These are phyloP conservation scores for Hypoxylon sp. DNA, from an alignment of 2,329 filamentous ascomycete genomes.

Conservation along the genomic window DNA sequence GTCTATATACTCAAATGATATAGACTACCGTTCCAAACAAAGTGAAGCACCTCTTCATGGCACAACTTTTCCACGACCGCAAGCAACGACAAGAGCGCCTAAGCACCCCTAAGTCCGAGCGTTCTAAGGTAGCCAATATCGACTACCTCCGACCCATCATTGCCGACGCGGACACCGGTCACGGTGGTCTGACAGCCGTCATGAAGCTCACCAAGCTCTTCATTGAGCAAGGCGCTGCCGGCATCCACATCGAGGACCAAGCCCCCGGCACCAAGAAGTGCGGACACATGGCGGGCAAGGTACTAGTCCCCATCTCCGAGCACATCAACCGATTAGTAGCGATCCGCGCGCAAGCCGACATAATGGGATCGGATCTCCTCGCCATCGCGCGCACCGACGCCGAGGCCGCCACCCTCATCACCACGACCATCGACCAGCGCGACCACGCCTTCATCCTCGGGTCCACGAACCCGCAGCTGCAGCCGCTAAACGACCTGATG, in stretches of 20 bases:
- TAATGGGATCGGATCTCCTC: slow-evolving; percentile 94
- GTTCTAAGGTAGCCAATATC: slow-evolving; percentile 80
- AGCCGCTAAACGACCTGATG: slow-evolving; percentile 93
- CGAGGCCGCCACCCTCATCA: slow-evolving; percentile 97
- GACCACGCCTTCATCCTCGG: slow-evolving; percentile 96
- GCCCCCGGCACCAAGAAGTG: slow-evolving; percentile 99
- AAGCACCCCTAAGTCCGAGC: slow-evolving; percentile 79
- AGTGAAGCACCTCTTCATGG: slow-evolving; percentile 97
- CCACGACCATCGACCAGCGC: slow-evolving; percentile 93
- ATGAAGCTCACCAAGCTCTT: slow-evolving; percentile 99
- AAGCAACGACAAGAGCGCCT: slow-evolving; percentile 98
- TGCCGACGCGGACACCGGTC: slow-evolving; percentile 96
- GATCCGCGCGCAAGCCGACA: slow-evolving; percentile 97
- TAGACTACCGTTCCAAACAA: slow-evolving; percentile 99
- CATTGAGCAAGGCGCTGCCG: slow-evolving; percentile 94
- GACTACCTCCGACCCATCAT: slow-evolving; percentile 97
- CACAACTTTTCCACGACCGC: slow-evolving; percentile 98
- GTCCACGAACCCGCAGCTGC: slow-evolving; percentile 85
- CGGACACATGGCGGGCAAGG: slow-evolving; percentile 99
- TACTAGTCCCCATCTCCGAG: slow-evolving; percentile 95
- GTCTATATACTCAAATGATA: slow-evolving; percentile 25
- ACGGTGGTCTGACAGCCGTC: slow-evolving; percentile 96
- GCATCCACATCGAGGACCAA: slow-evolving; percentile 99
- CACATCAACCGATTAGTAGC: slow-evolving; percentile 98
- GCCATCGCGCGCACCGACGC: slow-evolving; percentile 96